Evolutionary conservation across 2,329 filamentous ascomycete genomes (phyloP).

Genomic region (Metarhizium sp.): DNA sequence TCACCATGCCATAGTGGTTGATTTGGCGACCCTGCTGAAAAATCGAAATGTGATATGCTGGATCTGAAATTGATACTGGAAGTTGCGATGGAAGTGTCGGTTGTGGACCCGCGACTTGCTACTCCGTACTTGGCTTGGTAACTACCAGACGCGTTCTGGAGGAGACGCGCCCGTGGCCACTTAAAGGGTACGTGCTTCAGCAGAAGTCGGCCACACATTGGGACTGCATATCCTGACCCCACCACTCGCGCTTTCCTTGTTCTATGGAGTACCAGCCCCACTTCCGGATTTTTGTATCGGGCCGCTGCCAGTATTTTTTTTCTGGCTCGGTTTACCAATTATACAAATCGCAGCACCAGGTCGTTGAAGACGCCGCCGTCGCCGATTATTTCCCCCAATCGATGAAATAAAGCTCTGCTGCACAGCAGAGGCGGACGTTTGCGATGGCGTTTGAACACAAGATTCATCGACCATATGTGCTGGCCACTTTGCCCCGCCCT

Average conservation of each 20-base stretch:
- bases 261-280: slow-evolving; percentile 13
- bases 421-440: slow-evolving; percentile 3
- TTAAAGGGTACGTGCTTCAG: neutral
- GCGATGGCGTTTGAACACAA: slow-evolving; percentile 51
- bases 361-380: neutral
- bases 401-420: slow-evolving; percentile 1
- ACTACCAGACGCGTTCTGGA: slow-evolving; percentile 2
- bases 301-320: slow-evolving; percentile 24
- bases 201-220: too few relatives aligned
- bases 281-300: slow-evolving; percentile 25
- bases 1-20: neutral
- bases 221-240: slow-evolving; percentile 9
- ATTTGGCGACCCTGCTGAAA: neutral
- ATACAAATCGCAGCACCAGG: neutral
- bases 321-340: slow-evolving; percentile 6
- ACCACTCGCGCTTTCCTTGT: slow-evolving; percentile 2
- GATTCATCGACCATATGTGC: slow-evolving; percentile 54
- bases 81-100: neutral
- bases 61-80: neutral
- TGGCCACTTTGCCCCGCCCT: slow-evolving; percentile 49
- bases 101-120: neutral
- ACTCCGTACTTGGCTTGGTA: neutral
- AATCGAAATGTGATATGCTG: neutral
- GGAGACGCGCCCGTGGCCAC: slow-evolving; percentile 5
- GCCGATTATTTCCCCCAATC: neutral